These are phyloP conservation scores for Xylaria sp. DNA, from an alignment of 2,329 filamentous ascomycete species.

Conservation along the genomic window DNA sequence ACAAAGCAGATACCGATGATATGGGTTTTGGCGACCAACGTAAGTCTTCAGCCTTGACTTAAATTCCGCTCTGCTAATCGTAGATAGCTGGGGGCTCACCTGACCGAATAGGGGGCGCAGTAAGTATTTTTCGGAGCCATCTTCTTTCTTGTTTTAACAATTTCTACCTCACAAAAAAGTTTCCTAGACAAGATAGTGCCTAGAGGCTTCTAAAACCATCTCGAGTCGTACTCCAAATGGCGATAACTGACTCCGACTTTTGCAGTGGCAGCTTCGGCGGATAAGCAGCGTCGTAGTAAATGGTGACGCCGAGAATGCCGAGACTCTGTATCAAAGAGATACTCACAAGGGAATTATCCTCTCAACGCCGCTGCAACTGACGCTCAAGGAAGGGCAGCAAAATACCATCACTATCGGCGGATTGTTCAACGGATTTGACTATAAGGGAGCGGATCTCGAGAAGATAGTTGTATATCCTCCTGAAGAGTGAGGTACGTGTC, in stretches of 20 bases:
- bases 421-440: slow-evolving; percentile 64
- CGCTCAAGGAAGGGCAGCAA: slow-evolving; percentile 59
- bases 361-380: slow-evolving; percentile 65
- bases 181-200: not conserved
- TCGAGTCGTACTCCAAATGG: not conserved
- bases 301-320: slow-evolving; percentile 59
- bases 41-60: slow-evolving; percentile 37
- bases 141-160: no score
- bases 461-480: slow-evolving; percentile 68
- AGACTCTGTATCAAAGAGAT: slow-evolving; percentile 63
- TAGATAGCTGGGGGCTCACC: slow-evolving; percentile 60
- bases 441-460: slow-evolving; percentile 68
- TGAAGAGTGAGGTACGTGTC: slow-evolving; percentile 48
- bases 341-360: slow-evolving; percentile 69
- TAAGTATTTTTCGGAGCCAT: not conserved
- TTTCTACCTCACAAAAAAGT: not conserved
- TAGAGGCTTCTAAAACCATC: not conserved
- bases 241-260: not conserved
- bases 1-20: slow-evolving; percentile 60
- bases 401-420: slow-evolving; percentile 69
- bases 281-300: slow-evolving; percentile 69
- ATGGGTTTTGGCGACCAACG: slow-evolving; percentile 67
- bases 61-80: slow-evolving; percentile 7
- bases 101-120: slow-evolving; percentile 65
- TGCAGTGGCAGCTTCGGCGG: slow-evolving; percentile 65